phyloP scores from a whole-genome alignment of 331 rosid species.

The Phaseolus coccineus region DNA sequence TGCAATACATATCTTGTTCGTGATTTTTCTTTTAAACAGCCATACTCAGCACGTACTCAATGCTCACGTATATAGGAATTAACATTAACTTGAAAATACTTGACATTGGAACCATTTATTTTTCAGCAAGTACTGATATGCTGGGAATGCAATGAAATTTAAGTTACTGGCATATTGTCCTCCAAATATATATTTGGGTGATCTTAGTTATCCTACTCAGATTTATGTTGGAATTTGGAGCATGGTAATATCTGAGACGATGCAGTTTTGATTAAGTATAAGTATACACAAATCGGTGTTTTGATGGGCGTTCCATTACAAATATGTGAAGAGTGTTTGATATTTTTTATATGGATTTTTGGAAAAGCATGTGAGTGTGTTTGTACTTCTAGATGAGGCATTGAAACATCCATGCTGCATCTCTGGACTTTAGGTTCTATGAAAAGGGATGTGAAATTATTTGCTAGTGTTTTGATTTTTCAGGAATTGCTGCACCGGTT shows the following conservation, averaged over 20 bases:
- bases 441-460: constrained; percentile 25
- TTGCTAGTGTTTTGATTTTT: constrained; percentile 36
- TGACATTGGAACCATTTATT: neutral
- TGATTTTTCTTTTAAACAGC: constrained; percentile 10
- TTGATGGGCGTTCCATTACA: neutral
- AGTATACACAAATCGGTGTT: constrained; percentile 17
- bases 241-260: neutral
- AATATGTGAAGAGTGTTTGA: constrained; percentile 22
- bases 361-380: neutral
- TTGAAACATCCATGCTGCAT: neutral
- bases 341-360: neutral
- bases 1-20: neutral
- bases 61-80: neutral
- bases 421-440: constrained; percentile 1
- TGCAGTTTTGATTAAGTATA: neutral
- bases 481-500: constrained; percentile 84
- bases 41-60: neutral
- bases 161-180: constrained; percentile 12
- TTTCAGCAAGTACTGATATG: neutral
- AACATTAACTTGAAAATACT: constrained; percentile 4
- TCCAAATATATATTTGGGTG: neutral
- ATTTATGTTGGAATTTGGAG: constrained; percentile 7
- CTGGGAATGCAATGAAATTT: constrained; percentile 17
- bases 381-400: constrained; percentile 1
- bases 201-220: constrained; percentile 3